Base-by-base conservation (phyloP, 140 eudicot genomes). In the Cichorium intybus region DNA sequence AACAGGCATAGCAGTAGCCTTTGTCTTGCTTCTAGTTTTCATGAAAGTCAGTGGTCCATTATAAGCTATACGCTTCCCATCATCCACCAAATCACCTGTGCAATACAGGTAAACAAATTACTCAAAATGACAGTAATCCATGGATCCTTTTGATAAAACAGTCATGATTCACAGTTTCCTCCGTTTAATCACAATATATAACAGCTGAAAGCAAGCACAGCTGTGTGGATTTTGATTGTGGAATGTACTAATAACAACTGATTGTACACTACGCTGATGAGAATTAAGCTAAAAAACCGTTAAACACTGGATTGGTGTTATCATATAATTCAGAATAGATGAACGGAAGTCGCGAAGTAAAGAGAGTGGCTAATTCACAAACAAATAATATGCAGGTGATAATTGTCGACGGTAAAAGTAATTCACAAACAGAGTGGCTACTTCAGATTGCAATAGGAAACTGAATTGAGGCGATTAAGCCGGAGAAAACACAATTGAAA, bases 21-120 rank as follows among this genome's bases (percentile, higher is more conserved):
- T 58, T 29, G 50, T 50, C 54, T 56, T 26, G 35, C 65, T 66
- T 41, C 63, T 69, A 23, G 75, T 47, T 37, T 46, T 77, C 58
- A 24, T 35, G 17, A 46, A 9, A 10, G 31, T 72, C 24, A 48
- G 61, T 16, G 52, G 68, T 75, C 57, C 39, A 52, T 10, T 71
- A 55, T 63, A 46, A 18, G 64, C 58, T 46, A 62, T 58, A 52
- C 12, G 71, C 46, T 62, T 58, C 69, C 55, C 69, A 23, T 35
- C 75, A 60, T 48, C 68, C 26, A 52, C 66, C 24, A 43, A 59
- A 37, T 72, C 53, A 77, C 34, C 82, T 81, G 63, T 7, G 16
- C 45, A 18, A 56, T 69, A 34, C 50, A 48, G 35, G 31, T n/a
- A 68, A 5, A 7, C 41, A 63, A 35, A 34, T 18, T 61, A 71